phyloP scores from a whole-genome alignment of 352 stramenopile genomes.

The Globisporangium emineosum region DNA sequence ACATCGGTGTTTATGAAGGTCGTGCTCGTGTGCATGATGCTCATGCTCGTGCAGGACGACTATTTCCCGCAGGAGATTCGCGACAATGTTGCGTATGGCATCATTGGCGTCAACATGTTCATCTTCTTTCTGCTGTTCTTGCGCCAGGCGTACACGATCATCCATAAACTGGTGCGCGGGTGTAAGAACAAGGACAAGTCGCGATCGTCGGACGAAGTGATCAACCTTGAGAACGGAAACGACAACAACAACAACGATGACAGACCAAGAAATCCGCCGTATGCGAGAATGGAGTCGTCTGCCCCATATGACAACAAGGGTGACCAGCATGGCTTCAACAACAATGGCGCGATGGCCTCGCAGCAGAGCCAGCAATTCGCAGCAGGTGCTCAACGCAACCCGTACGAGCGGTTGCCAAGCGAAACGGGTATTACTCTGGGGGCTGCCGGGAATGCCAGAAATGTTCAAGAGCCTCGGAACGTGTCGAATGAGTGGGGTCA shows the following conservation, averaged over 20 bases:
- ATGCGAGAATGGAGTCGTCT: conserved; percentile 21
- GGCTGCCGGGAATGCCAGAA: not conserved
- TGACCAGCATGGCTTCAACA: not conserved
- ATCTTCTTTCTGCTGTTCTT: conserved; percentile 82
- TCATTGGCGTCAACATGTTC: conserved; percentile 83
- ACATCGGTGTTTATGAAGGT: conserved; percentile 79
- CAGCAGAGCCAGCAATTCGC: conserved; percentile 12
- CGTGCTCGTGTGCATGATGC: conserved; percentile 76
- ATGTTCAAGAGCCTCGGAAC: conserved; percentile 3
- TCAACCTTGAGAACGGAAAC: conserved; percentile 55
- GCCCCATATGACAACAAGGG: conserved; percentile 15
- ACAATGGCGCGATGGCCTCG: not conserved
- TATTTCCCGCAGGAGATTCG: conserved; percentile 77
- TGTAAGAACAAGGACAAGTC: conserved; percentile 44
- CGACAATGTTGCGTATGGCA: conserved; percentile 82
- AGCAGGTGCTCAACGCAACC: conserved; percentile 7
- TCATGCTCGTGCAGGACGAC: conserved; percentile 74
- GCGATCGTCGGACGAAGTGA: conserved; percentile 22
- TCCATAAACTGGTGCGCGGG: conserved; percentile 54
- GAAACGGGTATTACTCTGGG: not conserved
- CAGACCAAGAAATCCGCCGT: conserved; percentile 9
- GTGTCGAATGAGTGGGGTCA: conserved; percentile 6
- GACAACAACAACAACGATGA: conserved; percentile 3
- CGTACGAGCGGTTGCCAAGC: conserved; percentile 4
- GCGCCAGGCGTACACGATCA: conserved; percentile 74